Percentiles rank a stretch among this genome's conserved stretches.
phyloP scores from a whole-genome alignment of 371 early-diverging fungal species.

The Actinomortierella wolfii region DNA sequence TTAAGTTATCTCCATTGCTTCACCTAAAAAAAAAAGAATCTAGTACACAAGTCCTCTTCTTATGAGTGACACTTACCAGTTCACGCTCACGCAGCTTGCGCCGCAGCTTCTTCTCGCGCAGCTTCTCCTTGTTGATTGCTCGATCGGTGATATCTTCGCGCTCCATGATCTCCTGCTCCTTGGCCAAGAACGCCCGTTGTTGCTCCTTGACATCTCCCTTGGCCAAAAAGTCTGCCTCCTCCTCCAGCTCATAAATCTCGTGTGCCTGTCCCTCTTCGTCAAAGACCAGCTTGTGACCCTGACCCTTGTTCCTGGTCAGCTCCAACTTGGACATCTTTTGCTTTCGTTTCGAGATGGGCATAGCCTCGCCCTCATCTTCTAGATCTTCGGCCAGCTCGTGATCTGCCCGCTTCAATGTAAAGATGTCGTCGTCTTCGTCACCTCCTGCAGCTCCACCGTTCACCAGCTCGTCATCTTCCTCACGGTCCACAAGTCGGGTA shows the following conservation, averaged over 20 bases:
- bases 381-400: conserved; percentile 61
- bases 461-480: conserved; percentile 48
- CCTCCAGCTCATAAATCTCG: conserved; percentile 76
- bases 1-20: no score
- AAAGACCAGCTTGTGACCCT: conserved; percentile 79
- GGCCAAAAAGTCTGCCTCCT: conserved; percentile 78
- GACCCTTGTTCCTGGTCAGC: conserved; percentile 73
- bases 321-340: conserved; percentile 75
- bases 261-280: conserved; percentile 92
- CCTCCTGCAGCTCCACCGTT: conserved; percentile 11
- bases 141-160: conserved; percentile 79
- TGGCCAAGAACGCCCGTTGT: conserved; percentile 69
- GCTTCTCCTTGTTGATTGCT: conserved; percentile 68
- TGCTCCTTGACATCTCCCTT: conserved; percentile 70
- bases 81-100: conserved; percentile 69
- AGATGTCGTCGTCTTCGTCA: conserved; percentile 74
- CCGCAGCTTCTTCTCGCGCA: conserved; percentile 70
- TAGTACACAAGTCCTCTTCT: no score
- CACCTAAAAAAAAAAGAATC: background rate
- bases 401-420: conserved; percentile 79
- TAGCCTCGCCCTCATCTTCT: conserved; percentile 14
- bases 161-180: conserved; percentile 64
- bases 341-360: conserved; percentile 31
- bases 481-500: conserved; percentile 74
- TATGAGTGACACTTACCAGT: conserved; percentile 13